Evolutionary conservation across 257 asterid species (phyloP).

Genomic region (Gentiana straminea): DNA sequence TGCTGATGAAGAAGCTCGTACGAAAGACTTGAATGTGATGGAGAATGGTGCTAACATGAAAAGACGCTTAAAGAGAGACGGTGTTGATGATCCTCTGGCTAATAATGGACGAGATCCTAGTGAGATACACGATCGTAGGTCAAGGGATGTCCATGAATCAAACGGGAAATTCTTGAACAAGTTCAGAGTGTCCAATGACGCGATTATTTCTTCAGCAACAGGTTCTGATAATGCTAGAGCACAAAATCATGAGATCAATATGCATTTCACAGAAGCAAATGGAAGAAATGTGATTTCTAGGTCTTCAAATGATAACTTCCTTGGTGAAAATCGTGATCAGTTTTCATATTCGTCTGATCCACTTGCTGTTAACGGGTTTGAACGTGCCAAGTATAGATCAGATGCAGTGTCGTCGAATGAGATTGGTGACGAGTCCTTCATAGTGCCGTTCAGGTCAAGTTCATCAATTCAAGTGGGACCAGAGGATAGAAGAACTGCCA

Average conservation of each 20-base stretch:
- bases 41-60: constrained; percentile 43
- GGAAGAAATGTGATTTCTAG: constrained; percentile 41
- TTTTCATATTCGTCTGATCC: constrained; percentile 42
- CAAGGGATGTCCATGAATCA: constrained; percentile 19
- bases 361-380: constrained; percentile 33
- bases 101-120: constrained; percentile 26
- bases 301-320: constrained; percentile 50
- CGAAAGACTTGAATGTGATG: constrained; percentile 41
- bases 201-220: constrained; percentile 26
- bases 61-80: constrained; percentile 28
- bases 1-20: constrained; percentile 39
- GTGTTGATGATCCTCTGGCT: constrained; percentile 39
- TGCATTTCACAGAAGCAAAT: constrained; percentile 47
- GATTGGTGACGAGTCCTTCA: constrained; percentile 64
- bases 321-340: constrained; percentile 32
- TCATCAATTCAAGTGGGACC: constrained; percentile 43
- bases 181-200: constrained; percentile 42
- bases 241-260: constrained; percentile 23
- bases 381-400: constrained; percentile 21
- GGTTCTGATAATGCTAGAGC: constrained; percentile 28
- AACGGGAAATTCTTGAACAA: constrained; percentile 26
- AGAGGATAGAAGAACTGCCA: constrained; percentile 45
- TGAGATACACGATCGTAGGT: constrained; percentile 40
- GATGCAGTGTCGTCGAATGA: constrained; percentile 39
- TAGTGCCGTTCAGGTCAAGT: constrained; percentile 72